phyloP scores from a whole-genome alignment of 345 rosid species.

The Hypericum perforatum region DNA sequence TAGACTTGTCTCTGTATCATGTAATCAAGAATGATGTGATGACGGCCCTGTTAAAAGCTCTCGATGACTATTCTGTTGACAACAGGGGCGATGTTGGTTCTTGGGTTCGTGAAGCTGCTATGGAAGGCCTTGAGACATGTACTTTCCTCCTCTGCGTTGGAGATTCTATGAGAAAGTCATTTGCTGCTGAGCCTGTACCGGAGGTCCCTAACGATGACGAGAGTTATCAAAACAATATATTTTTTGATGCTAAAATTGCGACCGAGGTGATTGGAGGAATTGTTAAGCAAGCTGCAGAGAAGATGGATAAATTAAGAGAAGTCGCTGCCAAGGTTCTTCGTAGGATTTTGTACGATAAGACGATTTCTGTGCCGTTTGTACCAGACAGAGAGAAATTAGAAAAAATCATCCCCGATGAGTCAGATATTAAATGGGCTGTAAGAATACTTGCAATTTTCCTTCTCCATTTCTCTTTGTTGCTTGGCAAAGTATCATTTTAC shows the following conservation, averaged over 20 bases:
- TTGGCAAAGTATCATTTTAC: conserved; percentile 6
- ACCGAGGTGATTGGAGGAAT: conserved; percentile 49
- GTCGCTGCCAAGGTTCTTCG: conserved; percentile 69
- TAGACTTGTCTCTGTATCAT: conserved; percentile 37
- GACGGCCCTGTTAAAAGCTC: conserved; percentile 68
- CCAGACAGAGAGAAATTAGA: conserved; percentile 62
- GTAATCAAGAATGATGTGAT: conserved; percentile 77
- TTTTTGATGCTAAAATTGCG: conserved; percentile 60
- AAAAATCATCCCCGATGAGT: conserved; percentile 47
- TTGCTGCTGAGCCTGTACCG: conserved; percentile 13
- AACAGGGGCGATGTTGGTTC: conserved; percentile 98
- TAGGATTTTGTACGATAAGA: conserved; percentile 54
- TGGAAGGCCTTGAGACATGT: conserved; percentile 82
- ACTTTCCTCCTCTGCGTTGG: conserved; percentile 54
- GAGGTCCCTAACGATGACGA: conserved; percentile 15
- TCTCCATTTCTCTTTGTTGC: conserved; percentile 12
- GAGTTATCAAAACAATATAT: conserved; percentile 18
- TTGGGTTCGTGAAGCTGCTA: conserved; percentile 98
- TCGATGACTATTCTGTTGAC: conserved; percentile 88
- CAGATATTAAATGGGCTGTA: conserved; percentile 67
- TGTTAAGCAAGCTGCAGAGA: conserved; percentile 84
- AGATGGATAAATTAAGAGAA: conserved; percentile 93
- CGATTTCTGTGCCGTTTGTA: conserved; percentile 46
- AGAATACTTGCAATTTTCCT: conserved; percentile 15
- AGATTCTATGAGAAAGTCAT: conserved; percentile 12